Percentiles rank a stretch among this genome's conserved stretches.
Evolutionary conservation across 2,329 filamentous ascomycete genomes (phyloP).

Genomic region (Diaporthe helianthi): DNA sequence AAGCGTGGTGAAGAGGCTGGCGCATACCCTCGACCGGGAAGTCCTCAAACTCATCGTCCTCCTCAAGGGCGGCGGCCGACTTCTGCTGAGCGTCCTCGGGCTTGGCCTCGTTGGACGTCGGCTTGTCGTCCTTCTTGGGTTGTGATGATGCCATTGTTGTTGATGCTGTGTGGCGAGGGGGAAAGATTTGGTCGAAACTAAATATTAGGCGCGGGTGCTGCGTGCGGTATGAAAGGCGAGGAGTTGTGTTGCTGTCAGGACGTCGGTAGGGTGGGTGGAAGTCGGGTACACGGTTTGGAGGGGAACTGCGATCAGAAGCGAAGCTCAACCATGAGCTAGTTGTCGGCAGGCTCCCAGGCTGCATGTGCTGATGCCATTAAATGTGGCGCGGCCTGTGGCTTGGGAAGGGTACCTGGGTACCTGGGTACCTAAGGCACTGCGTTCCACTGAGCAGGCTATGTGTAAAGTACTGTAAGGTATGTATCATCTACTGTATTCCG

Average conservation of each 20-base stretch:
- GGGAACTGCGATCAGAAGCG: conserved; percentile 30
- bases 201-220: background rate
- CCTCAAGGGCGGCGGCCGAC: conserved; percentile 76
- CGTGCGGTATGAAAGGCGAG: background rate
- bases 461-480: too few relatives aligned
- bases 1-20: conserved; percentile 7
- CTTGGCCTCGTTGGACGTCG: conserved; percentile 48
- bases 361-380: conserved; percentile 32
- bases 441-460: too few relatives aligned
- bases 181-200: background rate
- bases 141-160: conserved; percentile 45
- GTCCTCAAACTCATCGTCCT: conserved; percentile 99
- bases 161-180: conserved; percentile 34
- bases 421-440: background rate
- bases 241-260: conserved; percentile 1
- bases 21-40: conserved; percentile 90
- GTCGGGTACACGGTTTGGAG: background rate
- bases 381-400: conserved; percentile 25
- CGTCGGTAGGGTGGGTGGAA: background rate
- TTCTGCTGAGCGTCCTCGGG: conserved; percentile 64
- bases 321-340: background rate
- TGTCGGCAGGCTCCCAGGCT: conserved; percentile 27
- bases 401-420: background rate
- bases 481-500: too few relatives aligned
- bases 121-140: conserved; percentile 48